phyloP scores from a whole-genome alignment of 2,329 filamentous ascomycete species.

The Diaporthe aspalathi region DNA sequence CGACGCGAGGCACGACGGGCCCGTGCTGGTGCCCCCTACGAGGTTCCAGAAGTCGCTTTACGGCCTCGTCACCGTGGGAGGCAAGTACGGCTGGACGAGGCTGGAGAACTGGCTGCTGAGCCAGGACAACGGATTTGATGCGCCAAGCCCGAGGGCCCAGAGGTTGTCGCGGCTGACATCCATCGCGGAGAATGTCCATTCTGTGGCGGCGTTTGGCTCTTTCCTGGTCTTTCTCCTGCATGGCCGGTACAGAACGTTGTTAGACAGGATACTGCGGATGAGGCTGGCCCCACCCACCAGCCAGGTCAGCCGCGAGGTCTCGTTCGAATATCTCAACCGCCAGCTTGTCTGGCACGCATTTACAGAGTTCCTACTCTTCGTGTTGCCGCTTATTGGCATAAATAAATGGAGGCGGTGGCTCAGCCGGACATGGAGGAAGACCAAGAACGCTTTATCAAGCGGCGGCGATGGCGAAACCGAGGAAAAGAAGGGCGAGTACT shows the following conservation, averaged over 20 bases:
- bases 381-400: constrained; percentile 96
- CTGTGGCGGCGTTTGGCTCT: constrained; percentile 82
- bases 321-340: constrained; percentile 96
- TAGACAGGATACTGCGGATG: constrained; percentile 86
- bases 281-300: constrained; percentile 86
- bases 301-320: constrained; percentile 90
- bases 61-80: constrained; percentile 86
- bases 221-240: constrained; percentile 93
- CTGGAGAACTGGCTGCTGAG: constrained; percentile 90
- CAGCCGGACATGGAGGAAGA: constrained; percentile 85
- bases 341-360: constrained; percentile 99
- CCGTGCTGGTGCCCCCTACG: constrained; percentile 77
- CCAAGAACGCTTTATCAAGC: constrained; percentile 72
- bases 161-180: constrained; percentile 77
- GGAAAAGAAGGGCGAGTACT: constrained; percentile 76
- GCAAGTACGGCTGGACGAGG: constrained; percentile 89
- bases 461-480: constrained; percentile 46
- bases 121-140: constrained; percentile 79
- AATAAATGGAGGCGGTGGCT: constrained; percentile 93
- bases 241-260: constrained; percentile 88
- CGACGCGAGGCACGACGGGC: constrained; percentile 77
- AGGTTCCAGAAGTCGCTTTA: constrained; percentile 86
- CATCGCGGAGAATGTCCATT: constrained; percentile 77
- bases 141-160: constrained; percentile 62
- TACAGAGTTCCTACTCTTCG: constrained; percentile 96